These are phyloP conservation scores for Saitozyma sp. DNA, from an alignment of 768 basidiomycete genomes.

Conservation along the genomic window DNA sequence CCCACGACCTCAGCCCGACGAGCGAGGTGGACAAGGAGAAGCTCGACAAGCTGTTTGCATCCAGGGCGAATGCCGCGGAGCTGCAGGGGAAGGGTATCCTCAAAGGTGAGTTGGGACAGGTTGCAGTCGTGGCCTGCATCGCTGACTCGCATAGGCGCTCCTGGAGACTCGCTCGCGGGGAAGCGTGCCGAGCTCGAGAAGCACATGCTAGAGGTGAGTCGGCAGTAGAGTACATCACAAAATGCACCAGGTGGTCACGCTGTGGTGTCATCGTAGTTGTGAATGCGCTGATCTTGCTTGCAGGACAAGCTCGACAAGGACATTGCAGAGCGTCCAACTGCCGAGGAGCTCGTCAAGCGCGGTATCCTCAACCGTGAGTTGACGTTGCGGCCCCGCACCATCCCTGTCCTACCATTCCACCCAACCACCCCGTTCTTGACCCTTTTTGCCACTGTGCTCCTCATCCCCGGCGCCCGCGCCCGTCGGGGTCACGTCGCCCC, in stretches of 20 bases:
- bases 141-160: conserved; percentile 56
- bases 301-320: conserved; percentile 68
- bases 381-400: background rate
- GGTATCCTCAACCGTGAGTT: conserved; percentile 62
- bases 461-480: background rate
- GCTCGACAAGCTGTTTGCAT: conserved; percentile 61
- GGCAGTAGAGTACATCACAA: background rate
- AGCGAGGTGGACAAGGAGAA: conserved; percentile 42
- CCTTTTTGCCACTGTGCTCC: too few relatives aligned
- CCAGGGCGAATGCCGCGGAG: conserved; percentile 63
- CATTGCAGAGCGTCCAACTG: conserved; percentile 62
- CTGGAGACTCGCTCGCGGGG: conserved; percentile 65
- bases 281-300: background rate
- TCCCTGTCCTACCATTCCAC: background rate
- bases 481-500: background rate
- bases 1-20: conserved; percentile 37
- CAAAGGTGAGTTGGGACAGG: conserved; percentile 57
- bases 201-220: conserved; percentile 64
- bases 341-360: conserved; percentile 65
- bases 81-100: conserved; percentile 70
- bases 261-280: background rate
- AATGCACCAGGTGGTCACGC: background rate
- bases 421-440: background rate
- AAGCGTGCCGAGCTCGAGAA: conserved; percentile 63
- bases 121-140: background rate